Base-by-base conservation (phyloP, 495 filamentous ascomycete species). In the Rhypophila decipiens region DNA sequence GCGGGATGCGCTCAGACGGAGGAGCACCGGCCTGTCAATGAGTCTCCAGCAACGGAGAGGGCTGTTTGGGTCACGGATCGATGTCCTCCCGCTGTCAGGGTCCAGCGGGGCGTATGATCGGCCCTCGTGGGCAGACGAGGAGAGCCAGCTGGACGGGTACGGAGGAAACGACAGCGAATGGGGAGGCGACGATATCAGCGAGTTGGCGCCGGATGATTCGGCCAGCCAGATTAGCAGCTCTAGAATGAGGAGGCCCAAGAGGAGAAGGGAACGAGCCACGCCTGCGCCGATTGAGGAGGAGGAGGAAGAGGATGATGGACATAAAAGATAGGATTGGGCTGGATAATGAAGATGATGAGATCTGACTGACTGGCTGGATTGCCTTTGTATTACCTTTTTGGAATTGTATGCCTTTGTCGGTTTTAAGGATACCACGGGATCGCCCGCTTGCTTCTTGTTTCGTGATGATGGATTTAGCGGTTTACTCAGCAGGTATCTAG, bases 221-320 rank as follows among this genome's bases (percentile, higher is more conserved):
- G 93, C 93, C 12, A 95, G 89, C 64, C 95, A 96, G 55, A 87
- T 96, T 44, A 85, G 81, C 53, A 86, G 81, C 34, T 85, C 80
- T 47, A 73, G 87, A 45, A 72, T 80, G 23, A 74, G 87, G 42
- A 69, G 86, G 57, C 84, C 80, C 4, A 87, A 87, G 71, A 65
- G 81, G 49, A 73, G 86, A 45, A 77, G 75, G 44, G 87, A 90
- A 67, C 73, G 88, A 57, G 75, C 85, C 10, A 95, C 89, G 2
- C 88, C 89, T 1, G 89, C 88, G 15, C 79, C 82, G 0, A 88
- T 94, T 8, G 87, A 88, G 64, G 90, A 96, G 64, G 88, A 93
- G 58, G 61, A 64, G 37, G 61, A 62, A 46, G 40, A 43, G 19
- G 53, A 42, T 20, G 5, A 47, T 15, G 39, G 44, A 33, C 43